These are phyloP conservation scores for Trypanosoma vivax DNA, from an alignment of 208 protist genomes.

Conservation along the genomic window DNA sequence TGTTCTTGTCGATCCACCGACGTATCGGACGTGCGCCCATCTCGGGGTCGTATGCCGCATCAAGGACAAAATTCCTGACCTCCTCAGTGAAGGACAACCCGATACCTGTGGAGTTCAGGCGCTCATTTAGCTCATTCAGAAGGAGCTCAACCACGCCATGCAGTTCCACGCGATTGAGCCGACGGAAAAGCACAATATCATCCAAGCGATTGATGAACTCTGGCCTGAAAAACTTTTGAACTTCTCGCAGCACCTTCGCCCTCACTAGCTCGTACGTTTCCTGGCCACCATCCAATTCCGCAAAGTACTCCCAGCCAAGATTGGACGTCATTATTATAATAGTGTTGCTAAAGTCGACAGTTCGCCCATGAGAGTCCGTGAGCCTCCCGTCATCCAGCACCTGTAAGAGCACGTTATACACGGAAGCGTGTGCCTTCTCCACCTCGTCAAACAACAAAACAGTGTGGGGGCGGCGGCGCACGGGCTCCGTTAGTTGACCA, in stretches of 20 bases:
- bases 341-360: conserved; percentile 92
- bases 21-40: conserved; percentile 89
- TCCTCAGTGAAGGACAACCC: conserved; percentile 38
- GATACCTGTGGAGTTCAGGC: conserved; percentile 61
- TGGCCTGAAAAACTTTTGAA: conserved; percentile 45
- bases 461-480: conserved; percentile 89
- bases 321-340: conserved; percentile 94
- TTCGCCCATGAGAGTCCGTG: conserved; percentile 90
- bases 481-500: conserved; percentile 94
- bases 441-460: conserved; percentile 96
- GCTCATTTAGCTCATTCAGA: conserved; percentile 54
- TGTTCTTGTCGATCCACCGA: conserved; percentile 83
- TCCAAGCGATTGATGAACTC: conserved; percentile 79
- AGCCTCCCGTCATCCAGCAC: conserved; percentile 94
- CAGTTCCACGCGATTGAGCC: conserved; percentile 32
- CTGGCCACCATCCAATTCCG: conserved; percentile 31
- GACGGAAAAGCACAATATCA: conserved; percentile 59
- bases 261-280: conserved; percentile 26
- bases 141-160: conserved; percentile 37
- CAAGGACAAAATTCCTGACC: conserved; percentile 66
- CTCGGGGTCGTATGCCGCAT: conserved; percentile 65
- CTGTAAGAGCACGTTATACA: conserved; percentile 93
- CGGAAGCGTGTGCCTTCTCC: conserved; percentile 92
- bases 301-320: conserved; percentile 77
- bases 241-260: conserved; percentile 36